These are phyloP conservation scores for Avena sativa DNA, from an alignment of 176 grass and related monocot species.

Conservation along the genomic window DNA sequence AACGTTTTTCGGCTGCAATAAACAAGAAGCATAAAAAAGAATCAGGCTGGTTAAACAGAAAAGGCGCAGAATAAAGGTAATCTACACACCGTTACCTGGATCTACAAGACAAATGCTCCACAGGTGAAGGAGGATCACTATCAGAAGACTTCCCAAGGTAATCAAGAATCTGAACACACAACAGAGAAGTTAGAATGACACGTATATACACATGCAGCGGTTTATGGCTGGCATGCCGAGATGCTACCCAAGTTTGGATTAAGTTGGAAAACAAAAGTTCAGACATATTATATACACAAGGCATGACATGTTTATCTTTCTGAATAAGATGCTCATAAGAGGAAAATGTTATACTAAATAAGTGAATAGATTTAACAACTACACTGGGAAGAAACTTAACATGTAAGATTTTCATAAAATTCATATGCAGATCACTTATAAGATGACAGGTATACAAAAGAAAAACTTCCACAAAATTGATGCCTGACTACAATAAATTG, in stretches of 20 bases:
- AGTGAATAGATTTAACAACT: neutral
- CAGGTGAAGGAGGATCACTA: constrained; percentile 77
- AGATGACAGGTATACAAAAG: neutral
- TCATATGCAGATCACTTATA: neutral
- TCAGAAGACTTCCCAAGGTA: constrained; percentile 91
- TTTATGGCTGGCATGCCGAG: neutral
- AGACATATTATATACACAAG: neutral
- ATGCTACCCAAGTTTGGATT: constrained; percentile 13
- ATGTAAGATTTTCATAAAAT: neutral
- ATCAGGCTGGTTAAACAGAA: constrained; percentile 16
- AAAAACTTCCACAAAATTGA: constrained; percentile 21
- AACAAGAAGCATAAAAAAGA: constrained; percentile 26
- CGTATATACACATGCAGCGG: neutral
- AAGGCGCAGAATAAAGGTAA: constrained; percentile 15
- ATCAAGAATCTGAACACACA: constrained; percentile 83
- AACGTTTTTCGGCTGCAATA: constrained; percentile 80
- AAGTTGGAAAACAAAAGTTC: neutral
- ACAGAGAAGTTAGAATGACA: constrained; percentile 26
- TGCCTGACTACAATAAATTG: neutral
- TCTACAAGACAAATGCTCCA: constrained; percentile 83
- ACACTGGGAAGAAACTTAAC: neutral
- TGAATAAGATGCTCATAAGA: neutral
- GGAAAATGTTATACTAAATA: neutral
- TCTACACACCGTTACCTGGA: constrained; percentile 61
- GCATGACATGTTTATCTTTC: neutral